Percentiles rank a stretch among this genome's conserved stretches.
phyloP scores from a whole-genome alignment of 2,329 filamentous ascomycete species.

The Fragosphaeria purpurea region DNA sequence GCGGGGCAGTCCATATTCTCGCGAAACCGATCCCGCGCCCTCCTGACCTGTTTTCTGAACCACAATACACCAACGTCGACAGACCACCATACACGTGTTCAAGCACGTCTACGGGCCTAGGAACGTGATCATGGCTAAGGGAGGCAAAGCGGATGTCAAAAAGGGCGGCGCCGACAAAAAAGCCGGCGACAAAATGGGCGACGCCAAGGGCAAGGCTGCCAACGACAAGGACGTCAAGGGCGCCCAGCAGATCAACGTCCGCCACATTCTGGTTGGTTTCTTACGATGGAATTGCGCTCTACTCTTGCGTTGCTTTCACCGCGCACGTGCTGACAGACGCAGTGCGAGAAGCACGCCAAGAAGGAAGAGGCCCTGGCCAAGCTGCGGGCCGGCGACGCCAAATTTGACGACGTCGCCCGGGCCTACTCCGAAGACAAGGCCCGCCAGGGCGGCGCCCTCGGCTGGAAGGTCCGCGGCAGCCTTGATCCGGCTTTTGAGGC shows the following conservation, averaged over 20 bases:
- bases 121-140: constrained; percentile 11
- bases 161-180: constrained; percentile 12
- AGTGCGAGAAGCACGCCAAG: constrained; percentile 67
- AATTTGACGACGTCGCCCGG: constrained; percentile 65
- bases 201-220: constrained; percentile 4
- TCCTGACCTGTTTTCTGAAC: too few species aligned
- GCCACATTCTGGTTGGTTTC: constrained; percentile 54
- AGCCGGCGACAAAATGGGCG: constrained; percentile 4
- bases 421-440: constrained; percentile 72
- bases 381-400: constrained; percentile 50
- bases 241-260: constrained; percentile 50
- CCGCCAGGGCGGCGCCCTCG: constrained; percentile 57
- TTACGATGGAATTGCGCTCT: too few species aligned
- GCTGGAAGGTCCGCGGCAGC: constrained; percentile 61
- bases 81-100: too few species aligned
- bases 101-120: too few species aligned
- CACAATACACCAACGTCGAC: too few species aligned
- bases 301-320: neutral
- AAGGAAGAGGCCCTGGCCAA: constrained; percentile 67
- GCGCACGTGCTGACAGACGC: constrained; percentile 16
- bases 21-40: too few species aligned
- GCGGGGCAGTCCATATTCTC: too few species aligned
- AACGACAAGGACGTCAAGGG: constrained; percentile 13
- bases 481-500: constrained; percentile 62
- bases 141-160: constrained; percentile 13